These are phyloP conservation scores for Cyberlindnera lachancei DNA, from an alignment of 805 yeast genomes.

Conservation along the genomic window DNA sequence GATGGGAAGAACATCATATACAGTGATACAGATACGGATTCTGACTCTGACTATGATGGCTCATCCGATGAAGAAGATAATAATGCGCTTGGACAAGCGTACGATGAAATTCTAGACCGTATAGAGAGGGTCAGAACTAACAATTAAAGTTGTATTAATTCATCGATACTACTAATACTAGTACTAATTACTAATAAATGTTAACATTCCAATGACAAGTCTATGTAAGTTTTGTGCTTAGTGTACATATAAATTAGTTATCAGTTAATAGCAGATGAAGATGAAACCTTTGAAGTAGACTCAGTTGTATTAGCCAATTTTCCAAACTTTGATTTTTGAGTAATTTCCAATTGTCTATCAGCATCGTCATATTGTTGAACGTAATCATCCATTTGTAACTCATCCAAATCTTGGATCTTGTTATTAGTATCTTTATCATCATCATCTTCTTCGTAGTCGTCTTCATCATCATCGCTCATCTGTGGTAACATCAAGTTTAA, in stretches of 20 bases:
- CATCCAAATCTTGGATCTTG: constrained; percentile 18
- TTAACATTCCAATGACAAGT: too few relatives aligned
- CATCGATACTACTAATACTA: too few relatives aligned
- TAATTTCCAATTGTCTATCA: constrained; percentile 7
- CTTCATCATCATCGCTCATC: constrained; percentile 33
- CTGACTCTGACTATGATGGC: constrained; percentile 6
- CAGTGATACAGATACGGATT: constrained; percentile 4
- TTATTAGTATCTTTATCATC: too few relatives aligned
- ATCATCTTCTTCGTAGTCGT: constrained; percentile 6
- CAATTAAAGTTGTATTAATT: constrained; percentile 6
- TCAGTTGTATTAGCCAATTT: not conserved
- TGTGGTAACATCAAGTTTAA: constrained; percentile 59
- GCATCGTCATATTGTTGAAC: constrained; percentile 22
- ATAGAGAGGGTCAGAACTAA: constrained; percentile 27
- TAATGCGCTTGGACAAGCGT: constrained; percentile 24
- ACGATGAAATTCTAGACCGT: constrained; percentile 34
- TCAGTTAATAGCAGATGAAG: not conserved
- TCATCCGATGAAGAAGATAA: constrained; percentile 5
- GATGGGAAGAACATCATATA: too few relatives aligned
- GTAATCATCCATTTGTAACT: constrained; percentile 18
- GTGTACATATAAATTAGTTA: too few relatives aligned
- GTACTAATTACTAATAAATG: too few relatives aligned
- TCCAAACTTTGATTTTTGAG: constrained; percentile 1
- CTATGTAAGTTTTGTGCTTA: too few relatives aligned
- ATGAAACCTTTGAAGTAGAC: not conserved